Base-by-base conservation (phyloP, 345 rosid species). In the Brassica incana region DNA sequence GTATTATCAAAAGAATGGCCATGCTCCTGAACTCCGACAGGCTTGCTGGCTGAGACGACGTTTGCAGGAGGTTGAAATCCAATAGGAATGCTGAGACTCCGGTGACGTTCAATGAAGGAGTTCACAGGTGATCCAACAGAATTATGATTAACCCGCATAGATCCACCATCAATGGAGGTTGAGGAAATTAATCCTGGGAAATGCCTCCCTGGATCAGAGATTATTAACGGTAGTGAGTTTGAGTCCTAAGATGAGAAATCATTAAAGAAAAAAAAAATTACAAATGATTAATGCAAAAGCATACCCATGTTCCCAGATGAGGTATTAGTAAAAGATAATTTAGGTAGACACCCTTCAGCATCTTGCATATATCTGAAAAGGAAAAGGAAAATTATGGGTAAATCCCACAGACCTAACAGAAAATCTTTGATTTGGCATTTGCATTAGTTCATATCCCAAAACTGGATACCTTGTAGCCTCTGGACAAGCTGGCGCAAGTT, bases 61-160 rank as follows among this genome's bases (percentile, higher is more conserved):
- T 89, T 87, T 81, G 86, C 76, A 30, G 91, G 80, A 76, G 98
- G 89, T 58, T 85, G 84, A 80, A 88, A 83, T 83, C 85, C 87
- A 72, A 84, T 87, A 5, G 94, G 94, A 82, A 91, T 88, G 70
- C 92, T 88, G 74, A 90, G 82, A 76, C 88, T 88, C 54, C 81
- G 88, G 79, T 84, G 84, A 71, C 89, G 85, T 86, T 91, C 98
- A 76, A 87, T 74, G 78, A 85, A 85, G 25, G 85, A 77, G 72
- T 77, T 84, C 74, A 75, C 86, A 62, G 87, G 84, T 35, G 93
- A 87, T 45, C 79, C 83, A 14, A 82, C 77, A 61, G 88, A 77
- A 63, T 85, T 81, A 45, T 84, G 87, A 76, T 83, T 64, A 56
- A 83, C 87, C 77, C 87, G 88, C 83, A 81, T 67, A 73, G 88